Evolutionary conservation across 768 basidiomycete genomes (phyloP).

Genomic region (Atractiella rhizophila): DNA sequence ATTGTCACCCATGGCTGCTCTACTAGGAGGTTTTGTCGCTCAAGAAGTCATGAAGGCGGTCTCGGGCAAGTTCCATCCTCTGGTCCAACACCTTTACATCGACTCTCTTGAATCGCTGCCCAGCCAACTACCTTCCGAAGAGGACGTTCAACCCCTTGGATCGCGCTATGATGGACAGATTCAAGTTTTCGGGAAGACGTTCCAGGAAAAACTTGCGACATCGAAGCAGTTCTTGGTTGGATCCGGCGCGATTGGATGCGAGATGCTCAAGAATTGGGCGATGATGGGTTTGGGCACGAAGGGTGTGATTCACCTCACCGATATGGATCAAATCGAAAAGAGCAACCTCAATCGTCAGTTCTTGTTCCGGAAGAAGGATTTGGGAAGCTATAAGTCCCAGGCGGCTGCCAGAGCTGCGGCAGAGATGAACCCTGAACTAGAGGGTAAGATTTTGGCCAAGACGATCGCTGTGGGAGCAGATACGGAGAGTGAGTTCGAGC

Average conservation of each 20-base stretch:
- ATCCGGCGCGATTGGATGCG: constrained; percentile 95
- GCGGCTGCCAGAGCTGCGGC: constrained; percentile 70
- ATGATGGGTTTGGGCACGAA: constrained; percentile 81
- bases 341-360: constrained; percentile 95
- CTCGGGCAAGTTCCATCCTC: constrained; percentile 93
- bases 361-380: constrained; percentile 82
- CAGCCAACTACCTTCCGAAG: constrained; percentile 30
- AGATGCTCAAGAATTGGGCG: constrained; percentile 99
- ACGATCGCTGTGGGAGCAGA: constrained; percentile 82
- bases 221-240: constrained; percentile 90
- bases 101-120: constrained; percentile 93
- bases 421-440: constrained; percentile 83
- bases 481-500: constrained; percentile 50
- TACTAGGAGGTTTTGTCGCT: constrained; percentile 89
- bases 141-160: constrained; percentile 53
- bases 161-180: constrained; percentile 83
- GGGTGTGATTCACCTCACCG: constrained; percentile 73
- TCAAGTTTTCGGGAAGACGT: constrained; percentile 75
- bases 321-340: constrained; percentile 97
- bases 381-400: constrained; percentile 91
- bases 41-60: constrained; percentile 93
- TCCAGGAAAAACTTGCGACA: constrained; percentile 75
- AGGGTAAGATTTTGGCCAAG: constrained; percentile 58
- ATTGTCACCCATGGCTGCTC: constrained; percentile 66
- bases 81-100: constrained; percentile 83